Percentiles rank a stretch among this genome's conserved stretches.
phyloP scores from a whole-genome alignment of 148 eudicot species.

The Rhododendron williamsianum region DNA sequence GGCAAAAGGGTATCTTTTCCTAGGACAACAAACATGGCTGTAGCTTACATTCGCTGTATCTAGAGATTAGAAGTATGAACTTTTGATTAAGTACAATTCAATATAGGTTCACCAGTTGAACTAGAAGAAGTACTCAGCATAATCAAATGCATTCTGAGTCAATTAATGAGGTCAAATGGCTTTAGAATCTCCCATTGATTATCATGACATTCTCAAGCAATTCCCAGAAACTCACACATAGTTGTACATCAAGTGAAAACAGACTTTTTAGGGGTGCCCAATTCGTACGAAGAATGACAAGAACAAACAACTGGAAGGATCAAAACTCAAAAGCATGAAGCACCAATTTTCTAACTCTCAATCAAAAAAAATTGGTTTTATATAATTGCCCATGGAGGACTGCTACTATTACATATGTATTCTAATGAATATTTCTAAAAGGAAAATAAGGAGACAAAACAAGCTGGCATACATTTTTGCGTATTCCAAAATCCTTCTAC shows the following conservation, averaged over 20 bases:
- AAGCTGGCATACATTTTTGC: background rate
- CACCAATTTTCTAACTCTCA: background rate
- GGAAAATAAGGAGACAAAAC: background rate
- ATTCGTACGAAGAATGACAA: background rate
- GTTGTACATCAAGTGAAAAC: background rate
- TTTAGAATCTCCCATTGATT: background rate
- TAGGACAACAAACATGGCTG: background rate
- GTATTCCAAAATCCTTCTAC: background rate
- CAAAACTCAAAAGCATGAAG: background rate
- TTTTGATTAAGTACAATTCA: background rate
- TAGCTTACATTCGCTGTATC: background rate
- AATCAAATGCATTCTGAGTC: background rate
- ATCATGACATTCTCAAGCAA: background rate
- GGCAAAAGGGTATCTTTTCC: background rate
- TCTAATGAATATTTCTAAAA: background rate
- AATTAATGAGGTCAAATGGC: background rate
- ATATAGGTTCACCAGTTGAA: background rate
- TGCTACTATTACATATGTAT: background rate
- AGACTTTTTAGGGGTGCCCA: background rate
- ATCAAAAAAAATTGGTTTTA: background rate
- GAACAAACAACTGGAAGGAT: background rate
- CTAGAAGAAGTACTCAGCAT: background rate
- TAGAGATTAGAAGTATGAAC: background rate
- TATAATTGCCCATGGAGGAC: background rate
- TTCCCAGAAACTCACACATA: background rate